Evolutionary conservation across 768 basidiomycete species (phyloP), one percentile per base, ranked within the genome.

Genomic region (Tylopilus sp.): DNA sequence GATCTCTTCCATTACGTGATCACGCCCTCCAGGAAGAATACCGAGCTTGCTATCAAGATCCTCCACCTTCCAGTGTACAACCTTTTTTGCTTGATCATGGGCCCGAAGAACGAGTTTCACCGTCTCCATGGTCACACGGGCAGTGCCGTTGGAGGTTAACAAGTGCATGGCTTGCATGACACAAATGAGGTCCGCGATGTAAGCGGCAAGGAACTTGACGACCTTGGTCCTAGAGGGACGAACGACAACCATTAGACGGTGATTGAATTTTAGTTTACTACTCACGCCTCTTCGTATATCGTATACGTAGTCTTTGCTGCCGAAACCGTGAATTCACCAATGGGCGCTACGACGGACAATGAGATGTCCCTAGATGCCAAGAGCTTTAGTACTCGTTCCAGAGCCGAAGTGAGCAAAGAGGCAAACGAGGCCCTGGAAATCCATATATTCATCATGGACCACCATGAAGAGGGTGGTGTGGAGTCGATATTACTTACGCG

Each of bases 151-250:
- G 1, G 41, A 19, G 1, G 48, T 34, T 13, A 61, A 5, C 31
- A 56, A 19, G 28, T 47, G 62, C 17, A 57, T 11, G 16, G 26
- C 31, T 25, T 61, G 59, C 59, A 60, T 61, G 51, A 57, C 41
- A 22, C 50, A 60, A 19, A 57, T 50, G 26, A 60, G n/a, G 45
- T 57, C 44, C 4, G 57, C 42, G 28, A 57, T 52, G 44, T 49
- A 60, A 24, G 29, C 48, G 48, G 62, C 62, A 24, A 60, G 26
- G n/a, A 57, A 19, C 14, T 50, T 60, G 19, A 50, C 59, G 19
- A 47, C 48, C 24, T 29, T 50, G 36, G 50, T 47, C 7, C 59
- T 59, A 16, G 12, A 4, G 40, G 34, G 21, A 11, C 26, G 24
- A 16, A n/a, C 14, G 3, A 12, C 9, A 2, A 2, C n/a, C n/a